Evolutionary conservation across 78 protist genomes (phyloP), one percentile per base, ranked within the genome.

Genomic region (Tieghemostelium lacteum): DNA sequence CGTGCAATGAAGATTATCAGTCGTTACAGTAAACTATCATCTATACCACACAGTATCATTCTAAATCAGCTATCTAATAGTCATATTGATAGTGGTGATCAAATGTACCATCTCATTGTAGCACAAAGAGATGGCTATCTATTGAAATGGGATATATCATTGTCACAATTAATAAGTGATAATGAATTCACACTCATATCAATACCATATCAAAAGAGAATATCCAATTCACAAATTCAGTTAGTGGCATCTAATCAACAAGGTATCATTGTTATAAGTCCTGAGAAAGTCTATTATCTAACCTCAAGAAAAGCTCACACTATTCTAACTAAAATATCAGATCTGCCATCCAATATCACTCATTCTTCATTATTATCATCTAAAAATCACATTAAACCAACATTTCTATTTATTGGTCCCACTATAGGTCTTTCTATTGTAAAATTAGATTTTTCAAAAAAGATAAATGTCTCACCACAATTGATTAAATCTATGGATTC

Each of bases 21-120:
- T 69, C 31, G 42, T 22, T 34, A 31, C 31, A 1, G 28, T 19
- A 22, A 50, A 39, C 17, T 83, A 33, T 2, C 31, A 17, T 42
- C 50, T 16, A 69, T 83, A n/a, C 91, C 91, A 24, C 77, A 83
- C 54, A 69, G 78, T 12, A 70, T 83, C n/a, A 58, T 33, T 14
- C 24, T 83, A 52, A 24, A n/a, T 58, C 33, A n/a, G n/a, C 33
- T 67, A 40, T 45, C 45, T 34, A 60, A 72, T 20, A 67, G 54
- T 20, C 4, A 19, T 2, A 26, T 24, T 6, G 42, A 54, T 10
- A 33, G 58, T 28, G n/a, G n/a, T n/a, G n/a, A n/a, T n/a, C n/a
- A n/a, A n/a, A n/a, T n/a, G n/a, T n/a, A n/a, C n/a, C 66, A 83
- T 57, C n/a, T 83, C 2, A 20, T 83, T 10, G 50, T 24, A 42